These are phyloP conservation scores for Infundibulicybe gibba DNA, from an alignment of 768 basidiomycete species.

Conservation along the genomic window DNA sequence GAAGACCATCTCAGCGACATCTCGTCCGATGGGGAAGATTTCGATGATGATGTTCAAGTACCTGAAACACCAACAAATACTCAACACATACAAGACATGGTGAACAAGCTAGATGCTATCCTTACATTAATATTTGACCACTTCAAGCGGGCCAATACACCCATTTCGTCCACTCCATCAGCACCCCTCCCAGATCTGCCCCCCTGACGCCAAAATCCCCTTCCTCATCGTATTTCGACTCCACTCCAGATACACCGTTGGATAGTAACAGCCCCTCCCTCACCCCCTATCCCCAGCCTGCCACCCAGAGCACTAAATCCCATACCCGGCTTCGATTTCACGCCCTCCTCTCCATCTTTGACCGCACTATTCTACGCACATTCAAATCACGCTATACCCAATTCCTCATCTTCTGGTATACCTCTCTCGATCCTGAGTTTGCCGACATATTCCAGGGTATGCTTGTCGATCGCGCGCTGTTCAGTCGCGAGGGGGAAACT, in stretches of 20 bases:
- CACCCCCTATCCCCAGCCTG: constrained; percentile 20
- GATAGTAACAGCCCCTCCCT: constrained; percentile 13
- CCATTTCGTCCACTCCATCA: constrained; percentile 12
- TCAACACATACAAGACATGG: constrained; percentile 79
- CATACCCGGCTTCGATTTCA: constrained; percentile 69
- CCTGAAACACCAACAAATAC: constrained; percentile 53
- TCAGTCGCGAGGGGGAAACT: constrained; percentile 25
- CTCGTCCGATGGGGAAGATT: constrained; percentile 65
- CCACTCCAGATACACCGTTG: background rate
- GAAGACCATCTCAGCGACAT: constrained; percentile 67
- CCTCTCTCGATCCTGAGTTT: constrained; percentile 86
- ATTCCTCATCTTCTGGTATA: constrained; percentile 94
- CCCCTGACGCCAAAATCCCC: constrained; percentile 31
- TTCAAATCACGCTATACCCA: constrained; percentile 98
- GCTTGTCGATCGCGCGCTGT: constrained; percentile 87
- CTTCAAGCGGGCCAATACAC: constrained; percentile 51
- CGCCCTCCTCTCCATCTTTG: constrained; percentile 88
- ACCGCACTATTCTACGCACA: constrained; percentile 88
- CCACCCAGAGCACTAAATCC: constrained; percentile 20
- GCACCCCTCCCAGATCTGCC: constrained; percentile 13
- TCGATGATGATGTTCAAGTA: constrained; percentile 32
- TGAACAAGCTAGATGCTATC: constrained; percentile 87
- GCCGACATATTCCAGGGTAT: constrained; percentile 92
- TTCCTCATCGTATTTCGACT: constrained; percentile 10
- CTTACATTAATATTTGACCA: constrained; percentile 83